phyloP scores from a whole-genome alignment of 2,329 filamentous ascomycete genomes.

The Colletotrichum tanaceti region DNA sequence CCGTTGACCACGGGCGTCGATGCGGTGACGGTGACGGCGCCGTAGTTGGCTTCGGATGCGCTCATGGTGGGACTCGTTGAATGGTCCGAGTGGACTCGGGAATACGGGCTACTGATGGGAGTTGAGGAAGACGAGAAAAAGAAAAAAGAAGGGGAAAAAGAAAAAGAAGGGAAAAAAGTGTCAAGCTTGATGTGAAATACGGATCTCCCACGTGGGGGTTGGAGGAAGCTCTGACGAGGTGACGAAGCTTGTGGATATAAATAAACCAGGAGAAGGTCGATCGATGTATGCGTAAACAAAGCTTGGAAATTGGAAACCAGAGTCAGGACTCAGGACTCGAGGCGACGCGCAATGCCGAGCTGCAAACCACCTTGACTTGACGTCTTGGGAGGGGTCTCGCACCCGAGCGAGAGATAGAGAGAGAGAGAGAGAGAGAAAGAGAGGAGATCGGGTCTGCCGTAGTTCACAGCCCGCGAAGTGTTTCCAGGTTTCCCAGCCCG shows the following conservation, averaged over 20 bases:
- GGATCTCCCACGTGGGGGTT: background rate
- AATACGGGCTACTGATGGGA: too few species aligned
- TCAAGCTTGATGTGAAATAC: background rate
- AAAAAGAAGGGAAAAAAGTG: background rate
- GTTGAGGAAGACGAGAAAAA: too few species aligned
- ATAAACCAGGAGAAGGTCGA: constrained; percentile 8
- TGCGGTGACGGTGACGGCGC: constrained; percentile 25
- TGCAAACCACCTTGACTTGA: too few species aligned
- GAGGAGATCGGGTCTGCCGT: constrained; percentile 32
- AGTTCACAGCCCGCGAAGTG: constrained; percentile 16
- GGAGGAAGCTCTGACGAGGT: constrained; percentile 17
- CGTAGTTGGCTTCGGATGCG: constrained; percentile 13
- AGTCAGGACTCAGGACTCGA: background rate
- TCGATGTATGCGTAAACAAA: constrained; percentile 18
- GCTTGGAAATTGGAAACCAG: background rate
- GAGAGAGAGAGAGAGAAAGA: background rate
- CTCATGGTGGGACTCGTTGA: constrained; percentile 16
- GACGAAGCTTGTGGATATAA: constrained; percentile 17
- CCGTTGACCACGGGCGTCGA: constrained; percentile 30
- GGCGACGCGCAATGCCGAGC: constrained; percentile 20
- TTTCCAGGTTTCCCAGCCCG: constrained; percentile 32
- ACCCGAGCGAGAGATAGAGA: too few species aligned
- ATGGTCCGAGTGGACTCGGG: too few species aligned
- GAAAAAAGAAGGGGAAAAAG: too few species aligned
- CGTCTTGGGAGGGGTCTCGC: too few species aligned